Conservation (phyloP, 768 basidiomycete species). For the Lentinula detonsa region DNA sequence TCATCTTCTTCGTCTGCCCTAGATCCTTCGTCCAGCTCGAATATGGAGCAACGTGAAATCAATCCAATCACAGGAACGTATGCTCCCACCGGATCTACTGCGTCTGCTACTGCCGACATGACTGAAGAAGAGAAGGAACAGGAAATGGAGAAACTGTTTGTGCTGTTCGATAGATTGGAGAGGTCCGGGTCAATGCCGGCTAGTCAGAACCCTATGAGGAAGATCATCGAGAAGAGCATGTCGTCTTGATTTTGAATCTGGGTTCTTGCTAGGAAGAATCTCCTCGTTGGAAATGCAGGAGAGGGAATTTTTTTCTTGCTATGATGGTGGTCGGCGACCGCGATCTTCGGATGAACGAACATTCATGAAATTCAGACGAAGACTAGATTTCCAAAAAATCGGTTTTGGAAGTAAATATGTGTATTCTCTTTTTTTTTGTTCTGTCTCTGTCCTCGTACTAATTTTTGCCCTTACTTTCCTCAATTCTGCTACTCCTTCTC, state of each 20-base stretch:
- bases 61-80: constrained; percentile 87
- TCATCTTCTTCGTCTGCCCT: constrained; percentile 9
- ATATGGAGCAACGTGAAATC: constrained; percentile 30
- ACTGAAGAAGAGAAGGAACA: constrained; percentile 92
- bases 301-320: neutral
- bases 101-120: constrained; percentile 52
- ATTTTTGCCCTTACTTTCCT: neutral
- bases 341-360: neutral
- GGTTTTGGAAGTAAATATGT: neutral
- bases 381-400: neutral
- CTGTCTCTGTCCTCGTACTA: neutral
- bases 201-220: constrained; percentile 66
- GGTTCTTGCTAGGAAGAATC: neutral
- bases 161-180: constrained; percentile 86
- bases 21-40: neutral
- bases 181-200: constrained; percentile 62
- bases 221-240: constrained; percentile 51
- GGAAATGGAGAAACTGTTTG: constrained; percentile 90
- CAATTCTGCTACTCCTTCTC: neutral
- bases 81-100: constrained; percentile 24
- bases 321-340: neutral
- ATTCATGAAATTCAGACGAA: neutral
- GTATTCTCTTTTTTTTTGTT: neutral
- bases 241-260: neutral
- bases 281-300: neutral